These are phyloP conservation scores for Kodamaea neixiangensis DNA, from an alignment of 805 yeast species.

Conservation along the genomic window DNA sequence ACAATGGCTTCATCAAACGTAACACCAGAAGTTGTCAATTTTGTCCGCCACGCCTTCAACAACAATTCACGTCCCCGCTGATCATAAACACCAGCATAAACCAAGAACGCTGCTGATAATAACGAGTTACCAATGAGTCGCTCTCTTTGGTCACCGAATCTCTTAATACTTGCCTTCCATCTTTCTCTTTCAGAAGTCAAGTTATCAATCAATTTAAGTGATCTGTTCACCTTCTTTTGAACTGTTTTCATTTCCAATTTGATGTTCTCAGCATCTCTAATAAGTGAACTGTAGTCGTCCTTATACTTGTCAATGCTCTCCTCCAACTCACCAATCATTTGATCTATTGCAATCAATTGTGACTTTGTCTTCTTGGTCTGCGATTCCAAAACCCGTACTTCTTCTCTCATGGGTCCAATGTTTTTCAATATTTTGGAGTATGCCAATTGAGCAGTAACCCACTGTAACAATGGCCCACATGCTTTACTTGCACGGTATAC, in stretches of 20 bases:
- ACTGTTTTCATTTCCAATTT: constrained; percentile 70
- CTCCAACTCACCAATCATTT: constrained; percentile 78
- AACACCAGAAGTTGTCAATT: constrained; percentile 40
- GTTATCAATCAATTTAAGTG: constrained; percentile 61
- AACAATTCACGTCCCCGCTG: constrained; percentile 45
- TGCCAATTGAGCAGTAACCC: constrained; percentile 90
- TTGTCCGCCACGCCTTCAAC: constrained; percentile 34
- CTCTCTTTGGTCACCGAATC: constrained; percentile 48
- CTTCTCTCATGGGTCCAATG: constrained; percentile 72
- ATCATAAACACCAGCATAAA: constrained; percentile 62
- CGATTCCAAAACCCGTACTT: constrained; percentile 59
- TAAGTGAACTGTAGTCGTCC: constrained; percentile 65
- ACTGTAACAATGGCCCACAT: constrained; percentile 85
- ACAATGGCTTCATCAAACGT: constrained; percentile 36
- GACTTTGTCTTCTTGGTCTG: constrained; percentile 64
- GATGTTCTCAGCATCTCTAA: constrained; percentile 75
- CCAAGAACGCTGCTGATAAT: constrained; percentile 59
- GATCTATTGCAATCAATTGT: constrained; percentile 71
- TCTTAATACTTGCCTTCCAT: constrained; percentile 65
- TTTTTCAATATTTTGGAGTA: constrained; percentile 69
- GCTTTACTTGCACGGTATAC: constrained; percentile 92
- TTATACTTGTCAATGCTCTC: constrained; percentile 68
- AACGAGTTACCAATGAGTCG: constrained; percentile 65
- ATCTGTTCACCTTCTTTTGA: constrained; percentile 59
- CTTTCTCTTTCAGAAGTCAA: constrained; percentile 67